phyloP scores from a whole-genome alignment of 495 filamentous ascomycete species.

The Oidiodendron maius region DNA sequence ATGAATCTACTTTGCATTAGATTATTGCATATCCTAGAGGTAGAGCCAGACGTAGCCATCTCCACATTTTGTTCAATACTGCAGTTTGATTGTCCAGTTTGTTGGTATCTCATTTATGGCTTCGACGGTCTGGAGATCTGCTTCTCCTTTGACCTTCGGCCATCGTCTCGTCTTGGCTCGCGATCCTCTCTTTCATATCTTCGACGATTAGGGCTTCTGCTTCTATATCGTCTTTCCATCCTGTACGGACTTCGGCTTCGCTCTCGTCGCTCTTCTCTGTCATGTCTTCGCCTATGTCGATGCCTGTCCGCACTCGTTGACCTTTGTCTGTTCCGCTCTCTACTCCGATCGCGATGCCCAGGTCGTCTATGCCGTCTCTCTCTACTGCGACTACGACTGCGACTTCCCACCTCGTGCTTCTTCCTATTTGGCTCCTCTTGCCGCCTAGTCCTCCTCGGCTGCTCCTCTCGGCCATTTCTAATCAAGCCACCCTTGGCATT shows the following conservation, averaged over 20 bases:
- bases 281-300: conserved; percentile 9
- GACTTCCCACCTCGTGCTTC: conserved; percentile 6
- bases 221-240: conserved; percentile 8
- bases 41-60: no score
- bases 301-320: conserved; percentile 17
- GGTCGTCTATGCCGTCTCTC: conserved; percentile 20
- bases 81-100: no score
- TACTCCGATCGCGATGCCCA: conserved; percentile 16
- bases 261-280: conserved; percentile 9
- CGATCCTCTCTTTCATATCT: conserved; percentile 11
- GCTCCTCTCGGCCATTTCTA: conserved; percentile 11
- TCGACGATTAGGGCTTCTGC: conserved; percentile 12
- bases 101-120: neutral
- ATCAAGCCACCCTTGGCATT: conserved; percentile 13
- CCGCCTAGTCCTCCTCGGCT: conserved; percentile 1
- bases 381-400: conserved; percentile 20
- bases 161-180: neutral
- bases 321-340: conserved; percentile 14
- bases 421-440: conserved; percentile 6
- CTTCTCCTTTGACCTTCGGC: conserved; percentile 2
- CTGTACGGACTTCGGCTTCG: conserved; percentile 13
- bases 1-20: no score
- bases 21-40: no score
- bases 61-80: no score
- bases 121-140: neutral